Evolutionary conservation across 352 stramenopile genomes (phyloP), one percentile per base, ranked within the genome.

Genomic region (Phytophthora nicotianae): DNA sequence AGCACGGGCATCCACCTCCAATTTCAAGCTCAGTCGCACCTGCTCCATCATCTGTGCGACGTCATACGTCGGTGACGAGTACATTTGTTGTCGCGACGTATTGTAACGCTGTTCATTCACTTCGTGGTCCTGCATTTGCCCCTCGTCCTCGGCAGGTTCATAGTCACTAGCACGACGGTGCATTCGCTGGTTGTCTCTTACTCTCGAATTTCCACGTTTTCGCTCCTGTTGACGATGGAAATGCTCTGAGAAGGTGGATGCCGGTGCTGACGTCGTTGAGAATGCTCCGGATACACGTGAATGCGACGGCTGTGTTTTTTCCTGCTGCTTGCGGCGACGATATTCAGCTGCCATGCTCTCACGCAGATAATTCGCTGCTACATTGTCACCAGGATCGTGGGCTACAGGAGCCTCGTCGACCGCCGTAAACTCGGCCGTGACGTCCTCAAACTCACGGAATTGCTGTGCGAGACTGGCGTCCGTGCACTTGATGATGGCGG

Each of bases 11-110:
- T 93, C 86, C 27, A 95, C 81, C 70, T 95, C 86, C 37, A 93
- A 68, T 43, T 95, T 92, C 47, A 95, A 70, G 56, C 86, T 95
- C 19, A 91, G 60, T 5, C 83, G 81, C 16, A 95, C 74, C 58
- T 91, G 83, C 62, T 95, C 86, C 80, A 93, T 95, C 83, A 95
- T 90, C 46, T 90, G 81, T 17, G 83, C 78, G 29, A 93, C 66
- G 60, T 95, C 79, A 67, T 93, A 93, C 23, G 78, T 84, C 45
- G 77, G 83, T n/a, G 79, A 90, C 19, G 57, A 65, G 49, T 85
- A 91, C 75, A 86, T 80, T 16, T 88, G 77, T 9, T 49, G 35
- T 40, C 32, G 49, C 33, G 62, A 4, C 21, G 58, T 16, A 19
- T 51, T 9, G 29, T 62, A 64, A 7, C 23, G 42, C 1, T 43